These are phyloP conservation scores for Coemansia nantahalensis DNA, from an alignment of 192 early-diverging fungal species.

Conservation along the genomic window DNA sequence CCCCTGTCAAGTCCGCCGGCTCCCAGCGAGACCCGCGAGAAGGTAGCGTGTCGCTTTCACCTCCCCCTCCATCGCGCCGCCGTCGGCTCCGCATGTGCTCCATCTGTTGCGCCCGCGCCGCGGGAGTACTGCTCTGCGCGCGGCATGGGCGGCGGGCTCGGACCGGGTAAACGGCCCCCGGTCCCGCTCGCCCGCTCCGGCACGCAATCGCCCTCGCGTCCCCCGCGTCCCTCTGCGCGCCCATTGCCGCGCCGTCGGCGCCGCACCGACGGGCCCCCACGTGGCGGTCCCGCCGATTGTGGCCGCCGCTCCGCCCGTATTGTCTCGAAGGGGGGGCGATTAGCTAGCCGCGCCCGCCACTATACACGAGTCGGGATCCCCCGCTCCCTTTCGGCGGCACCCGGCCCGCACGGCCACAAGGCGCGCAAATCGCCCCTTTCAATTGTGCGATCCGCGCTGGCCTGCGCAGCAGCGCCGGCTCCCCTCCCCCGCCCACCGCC, in stretches of 20 bases:
- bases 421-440: too few relatives aligned
- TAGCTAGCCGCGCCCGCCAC: background rate
- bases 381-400: too few relatives aligned
- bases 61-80: background rate
- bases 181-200: too few relatives aligned
- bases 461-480: too few relatives aligned
- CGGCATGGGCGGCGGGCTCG: background rate
- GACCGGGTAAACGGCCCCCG: constrained; percentile 37
- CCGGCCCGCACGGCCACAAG: too few relatives aligned
- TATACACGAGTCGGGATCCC: background rate
- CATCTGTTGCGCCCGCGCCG: background rate
- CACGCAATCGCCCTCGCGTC: constrained; percentile 7
- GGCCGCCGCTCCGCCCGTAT: background rate
- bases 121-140: background rate
- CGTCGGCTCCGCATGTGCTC: background rate
- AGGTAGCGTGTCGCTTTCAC: constrained; percentile 5
- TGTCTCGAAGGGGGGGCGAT: too few relatives aligned
- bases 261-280: background rate
- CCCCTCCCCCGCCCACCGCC: too few relatives aligned
- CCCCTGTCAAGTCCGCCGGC: constrained; percentile 7
- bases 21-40: constrained; percentile 13
- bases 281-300: constrained; percentile 7
- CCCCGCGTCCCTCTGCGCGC: constrained; percentile 2
- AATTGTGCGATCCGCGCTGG: too few relatives aligned
- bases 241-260: constrained; percentile 12